phyloP scores from a whole-genome alignment of 345 rosid species.

The Hirschfeldia incana region DNA sequence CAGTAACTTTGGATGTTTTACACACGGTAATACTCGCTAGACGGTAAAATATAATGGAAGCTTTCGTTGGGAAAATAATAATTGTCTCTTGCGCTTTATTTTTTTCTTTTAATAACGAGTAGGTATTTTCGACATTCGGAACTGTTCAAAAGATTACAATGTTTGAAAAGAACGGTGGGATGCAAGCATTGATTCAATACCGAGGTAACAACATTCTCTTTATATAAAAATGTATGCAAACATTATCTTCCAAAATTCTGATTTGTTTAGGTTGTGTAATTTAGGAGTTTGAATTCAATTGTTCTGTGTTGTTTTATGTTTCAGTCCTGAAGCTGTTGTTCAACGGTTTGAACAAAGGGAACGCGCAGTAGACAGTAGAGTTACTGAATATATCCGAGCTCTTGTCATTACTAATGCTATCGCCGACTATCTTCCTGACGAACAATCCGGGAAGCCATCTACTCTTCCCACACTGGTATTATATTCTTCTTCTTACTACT shows the following conservation, averaged over 20 bases:
- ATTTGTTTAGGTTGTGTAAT: no score
- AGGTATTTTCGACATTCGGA: slow-evolving; percentile 96
- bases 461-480: slow-evolving; percentile 85
- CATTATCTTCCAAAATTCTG: no score
- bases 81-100: not conserved
- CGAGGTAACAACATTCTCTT: slow-evolving; percentile 47
- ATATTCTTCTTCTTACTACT: not conserved
- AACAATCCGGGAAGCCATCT: slow-evolving; percentile 72
- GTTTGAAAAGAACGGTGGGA: slow-evolving; percentile 97
- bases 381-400: no score
- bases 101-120: not conserved
- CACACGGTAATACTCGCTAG: slow-evolving; percentile 62
- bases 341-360: no score
- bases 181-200: slow-evolving; percentile 88
- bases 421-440: slow-evolving; percentile 91
- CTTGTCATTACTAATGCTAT: slow-evolving; percentile 70
- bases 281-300: no score
- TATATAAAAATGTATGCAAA: not conserved
- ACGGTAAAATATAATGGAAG: not conserved
- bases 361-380: no score
- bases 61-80: not conserved
- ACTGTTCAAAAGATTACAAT: slow-evolving; percentile 96
- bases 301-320: no score
- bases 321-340: no score
- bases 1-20: slow-evolving; percentile 92